phyloP scores from a whole-genome alignment of 352 stramenopile genomes.

The Phytophthora tubulina region DNA sequence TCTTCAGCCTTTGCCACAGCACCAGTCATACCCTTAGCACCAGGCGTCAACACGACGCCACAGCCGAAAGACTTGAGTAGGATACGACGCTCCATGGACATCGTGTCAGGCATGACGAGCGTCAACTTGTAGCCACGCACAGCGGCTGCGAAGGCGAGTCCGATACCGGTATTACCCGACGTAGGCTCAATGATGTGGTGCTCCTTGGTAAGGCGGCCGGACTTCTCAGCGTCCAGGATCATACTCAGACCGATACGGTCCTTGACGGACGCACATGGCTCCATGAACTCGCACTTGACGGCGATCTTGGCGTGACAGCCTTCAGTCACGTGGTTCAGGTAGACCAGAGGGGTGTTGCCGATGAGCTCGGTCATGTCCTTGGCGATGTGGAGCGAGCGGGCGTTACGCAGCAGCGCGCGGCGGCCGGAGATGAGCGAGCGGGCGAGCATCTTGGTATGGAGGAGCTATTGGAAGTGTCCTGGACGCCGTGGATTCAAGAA shows the following conservation, averaged over 20 bases:
- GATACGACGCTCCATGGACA: conserved; percentile 97
- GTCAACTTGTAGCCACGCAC: conserved; percentile 94
- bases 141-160: conserved; percentile 92
- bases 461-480: not conserved
- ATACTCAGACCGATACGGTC: conserved; percentile 90
- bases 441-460: conserved; percentile 32
- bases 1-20: conserved; percentile 83
- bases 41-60: conserved; percentile 94
- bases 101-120: conserved; percentile 96
- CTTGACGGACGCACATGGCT: conserved; percentile 89
- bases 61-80: conserved; percentile 95
- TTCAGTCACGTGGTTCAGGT: conserved; percentile 89
- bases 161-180: conserved; percentile 96
- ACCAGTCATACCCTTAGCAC: conserved; percentile 80
- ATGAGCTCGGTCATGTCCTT: conserved; percentile 96
- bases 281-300: conserved; percentile 92
- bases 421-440: conserved; percentile 31
- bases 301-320: conserved; percentile 85
- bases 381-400: conserved; percentile 86
- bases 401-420: conserved; percentile 38
- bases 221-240: conserved; percentile 84
- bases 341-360: conserved; percentile 95
- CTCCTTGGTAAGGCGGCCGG: conserved; percentile 74
- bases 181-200: conserved; percentile 94
- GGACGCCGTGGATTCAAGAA: conserved; percentile 28